These are phyloP conservation scores for Penicillium riverlandense DNA, from an alignment of 495 filamentous ascomycete species.

Conservation along the genomic window DNA sequence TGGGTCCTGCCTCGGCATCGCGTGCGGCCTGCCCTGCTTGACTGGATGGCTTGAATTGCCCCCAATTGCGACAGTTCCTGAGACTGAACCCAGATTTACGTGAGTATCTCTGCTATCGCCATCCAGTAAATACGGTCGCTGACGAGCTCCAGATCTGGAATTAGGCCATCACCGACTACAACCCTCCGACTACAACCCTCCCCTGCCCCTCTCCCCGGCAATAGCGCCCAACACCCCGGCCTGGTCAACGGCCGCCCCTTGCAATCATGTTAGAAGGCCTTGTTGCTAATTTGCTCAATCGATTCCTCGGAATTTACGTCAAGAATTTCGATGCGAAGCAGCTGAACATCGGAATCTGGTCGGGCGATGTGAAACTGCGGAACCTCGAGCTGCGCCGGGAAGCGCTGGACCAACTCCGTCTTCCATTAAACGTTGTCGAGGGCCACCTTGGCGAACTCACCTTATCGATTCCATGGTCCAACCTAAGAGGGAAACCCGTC, in stretches of 20 bases:
- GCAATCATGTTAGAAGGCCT: conserved; percentile 60
- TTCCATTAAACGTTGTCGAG: conserved; percentile 93
- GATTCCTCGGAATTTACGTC: conserved; percentile 98
- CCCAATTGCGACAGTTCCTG: conserved; percentile 14
- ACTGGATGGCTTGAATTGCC: conserved; percentile 27
- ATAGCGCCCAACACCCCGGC: conserved; percentile 18
- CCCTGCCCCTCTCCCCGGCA: conserved; percentile 10
- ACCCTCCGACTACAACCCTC: background rate
- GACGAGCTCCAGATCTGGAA: background rate
- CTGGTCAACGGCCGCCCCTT: conserved; percentile 28
- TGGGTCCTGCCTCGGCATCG: conserved; percentile 22
- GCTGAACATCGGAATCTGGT: conserved; percentile 97
- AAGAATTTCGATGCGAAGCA: conserved; percentile 97
- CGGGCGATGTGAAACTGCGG: conserved; percentile 87
- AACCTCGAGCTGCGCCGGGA: conserved; percentile 89
- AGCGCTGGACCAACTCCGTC: conserved; percentile 90
- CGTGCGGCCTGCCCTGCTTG: conserved; percentile 17
- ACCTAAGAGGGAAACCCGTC: conserved; percentile 86
- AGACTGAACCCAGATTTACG: conserved; percentile 1
- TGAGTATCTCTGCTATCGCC: background rate
- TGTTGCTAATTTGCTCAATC: conserved; percentile 87
- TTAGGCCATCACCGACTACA: background rate
- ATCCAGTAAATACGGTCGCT: too few relatives aligned
- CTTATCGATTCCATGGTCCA: conserved; percentile 92
- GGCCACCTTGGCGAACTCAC: conserved; percentile 89